Percentiles rank a stretch among this genome's conserved stretches.
Conservation (phyloP, 352 stramenopile genomes). For the Ophiocytium majus region DNA sequence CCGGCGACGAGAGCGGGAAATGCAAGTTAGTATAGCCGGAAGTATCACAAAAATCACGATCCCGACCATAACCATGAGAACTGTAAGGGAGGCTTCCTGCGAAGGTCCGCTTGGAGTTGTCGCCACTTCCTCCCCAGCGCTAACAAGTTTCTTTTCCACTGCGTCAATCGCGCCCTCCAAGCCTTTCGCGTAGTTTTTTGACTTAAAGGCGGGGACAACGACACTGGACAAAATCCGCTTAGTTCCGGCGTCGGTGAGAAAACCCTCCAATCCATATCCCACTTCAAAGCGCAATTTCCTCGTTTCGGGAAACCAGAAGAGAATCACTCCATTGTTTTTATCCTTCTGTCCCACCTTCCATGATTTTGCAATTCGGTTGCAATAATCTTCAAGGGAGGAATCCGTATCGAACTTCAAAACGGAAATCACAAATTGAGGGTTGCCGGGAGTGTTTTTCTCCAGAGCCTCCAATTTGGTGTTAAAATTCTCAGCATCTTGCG, state of each 20-base stretch:
- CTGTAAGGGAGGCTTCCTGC: not conserved
- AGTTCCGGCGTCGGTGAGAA: not conserved
- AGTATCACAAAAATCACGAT: too few species aligned
- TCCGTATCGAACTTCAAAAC: not conserved
- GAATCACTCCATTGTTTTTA: constrained; percentile 12
- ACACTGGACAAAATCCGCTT: not conserved
- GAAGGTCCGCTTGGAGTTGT: not conserved
- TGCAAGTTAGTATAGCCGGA: too few species aligned
- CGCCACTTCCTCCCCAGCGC: not conserved
- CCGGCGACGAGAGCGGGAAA: too few species aligned
- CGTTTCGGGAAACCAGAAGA: not conserved
- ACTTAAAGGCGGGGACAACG: not conserved
- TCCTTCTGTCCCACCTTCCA: not conserved
- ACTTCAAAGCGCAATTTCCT: not conserved
- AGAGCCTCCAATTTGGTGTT: too few species aligned
- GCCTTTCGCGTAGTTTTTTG: not conserved
- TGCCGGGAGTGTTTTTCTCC: too few species aligned
- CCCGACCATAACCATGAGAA: not conserved
- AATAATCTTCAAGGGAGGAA: not conserved
- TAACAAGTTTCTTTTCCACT: not conserved
- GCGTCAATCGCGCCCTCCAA: not conserved
- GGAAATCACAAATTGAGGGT: too few species aligned
- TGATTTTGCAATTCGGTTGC: not conserved
- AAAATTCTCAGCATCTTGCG: too few species aligned
- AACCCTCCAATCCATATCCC: not conserved